Percentiles rank a stretch among this genome's conserved stretches.
Evolutionary conservation across 805 yeast species (phyloP).

Genomic region (Candida jianshihensis): DNA sequence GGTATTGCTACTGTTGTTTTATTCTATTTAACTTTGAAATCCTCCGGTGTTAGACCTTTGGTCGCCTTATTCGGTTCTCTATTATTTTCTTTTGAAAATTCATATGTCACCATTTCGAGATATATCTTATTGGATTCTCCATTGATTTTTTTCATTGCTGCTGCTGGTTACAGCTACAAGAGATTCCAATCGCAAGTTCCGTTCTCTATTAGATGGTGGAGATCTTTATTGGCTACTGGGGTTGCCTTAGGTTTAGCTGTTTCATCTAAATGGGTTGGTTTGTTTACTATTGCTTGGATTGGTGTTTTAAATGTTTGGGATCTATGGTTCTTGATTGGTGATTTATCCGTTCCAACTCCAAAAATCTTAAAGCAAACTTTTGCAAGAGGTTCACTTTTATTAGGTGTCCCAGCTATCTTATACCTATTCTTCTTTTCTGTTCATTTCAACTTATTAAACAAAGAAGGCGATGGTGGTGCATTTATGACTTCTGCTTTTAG

Average conservation of each 20-base stretch:
- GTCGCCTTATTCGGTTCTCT: conserved; percentile 53
- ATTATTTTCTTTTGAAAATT: conserved; percentile 57
- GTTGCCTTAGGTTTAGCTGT: conserved; percentile 66
- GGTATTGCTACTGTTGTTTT: conserved; percentile 65
- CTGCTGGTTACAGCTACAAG: conserved; percentile 57
- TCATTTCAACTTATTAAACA: conserved; percentile 51
- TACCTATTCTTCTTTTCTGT: conserved; percentile 54
- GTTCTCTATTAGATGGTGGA: conserved; percentile 50
- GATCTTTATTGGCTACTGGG: conserved; percentile 56
- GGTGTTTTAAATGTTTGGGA: conserved; percentile 56
- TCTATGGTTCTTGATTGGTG: conserved; percentile 70
- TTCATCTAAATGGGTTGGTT: conserved; percentile 80
- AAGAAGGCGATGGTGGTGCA: conserved; percentile 66
- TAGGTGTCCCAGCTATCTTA: conserved; percentile 51
- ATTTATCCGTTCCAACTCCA: conserved; percentile 43
- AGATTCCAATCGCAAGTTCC: conserved; percentile 61
- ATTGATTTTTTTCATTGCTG: conserved; percentile 68
- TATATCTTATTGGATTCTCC: conserved; percentile 74
- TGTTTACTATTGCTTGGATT: conserved; percentile 74
- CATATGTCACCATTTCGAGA: conserved; percentile 64
- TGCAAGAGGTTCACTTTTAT: conserved; percentile 43
- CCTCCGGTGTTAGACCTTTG: conserved; percentile 62
- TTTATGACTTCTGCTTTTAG: conserved; percentile 71
- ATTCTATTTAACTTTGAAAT: conserved; percentile 60
- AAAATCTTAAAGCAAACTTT: conserved; percentile 40